Conservation (phyloP, 2,329 filamentous ascomycete genomes). For the Aspergillus sp. region DNA sequence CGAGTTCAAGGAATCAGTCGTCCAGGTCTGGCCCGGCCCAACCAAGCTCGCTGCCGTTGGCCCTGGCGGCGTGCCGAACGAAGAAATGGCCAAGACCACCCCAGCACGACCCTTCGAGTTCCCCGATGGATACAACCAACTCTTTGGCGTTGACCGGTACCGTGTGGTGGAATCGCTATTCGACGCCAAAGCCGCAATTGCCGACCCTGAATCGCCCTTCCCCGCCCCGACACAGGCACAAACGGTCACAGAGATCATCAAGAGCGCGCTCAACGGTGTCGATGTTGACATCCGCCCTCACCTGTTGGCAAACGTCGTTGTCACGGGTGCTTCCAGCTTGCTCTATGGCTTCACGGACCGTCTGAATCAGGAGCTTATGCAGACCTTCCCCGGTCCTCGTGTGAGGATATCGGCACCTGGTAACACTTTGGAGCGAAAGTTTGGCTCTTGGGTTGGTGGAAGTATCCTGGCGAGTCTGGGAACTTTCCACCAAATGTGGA, state of each 20-base stretch:
- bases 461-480: conserved; percentile 93
- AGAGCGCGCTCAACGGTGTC: conserved; percentile 66
- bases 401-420: conserved; percentile 85
- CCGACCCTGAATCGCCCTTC: conserved; percentile 37
- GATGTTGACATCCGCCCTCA: conserved; percentile 83
- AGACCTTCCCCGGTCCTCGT: conserved; percentile 74
- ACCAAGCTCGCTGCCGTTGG: conserved; percentile 52
- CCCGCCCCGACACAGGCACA: conserved; percentile 60
- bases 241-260: conserved; percentile 77
- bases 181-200: conserved; percentile 70
- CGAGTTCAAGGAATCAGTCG: conserved; percentile 96
- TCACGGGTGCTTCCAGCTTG: conserved; percentile 81
- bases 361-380: conserved; percentile 73
- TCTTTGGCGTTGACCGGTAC: conserved; percentile 85
- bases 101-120: conserved; percentile 91
- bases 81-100: conserved; percentile 65
- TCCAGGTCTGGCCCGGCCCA: conserved; percentile 84
- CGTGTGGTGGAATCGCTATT: conserved; percentile 82
- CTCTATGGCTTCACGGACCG: conserved; percentile 90
- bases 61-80: conserved; percentile 56
- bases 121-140: conserved; percentile 92
- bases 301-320: conserved; percentile 81
- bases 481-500: conserved; percentile 99
- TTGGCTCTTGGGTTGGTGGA: conserved; percentile 92
- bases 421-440: conserved; percentile 79